phyloP scores from a whole-genome alignment of 169 alveolate genomes.

The Eimeria necatrix region DNA sequence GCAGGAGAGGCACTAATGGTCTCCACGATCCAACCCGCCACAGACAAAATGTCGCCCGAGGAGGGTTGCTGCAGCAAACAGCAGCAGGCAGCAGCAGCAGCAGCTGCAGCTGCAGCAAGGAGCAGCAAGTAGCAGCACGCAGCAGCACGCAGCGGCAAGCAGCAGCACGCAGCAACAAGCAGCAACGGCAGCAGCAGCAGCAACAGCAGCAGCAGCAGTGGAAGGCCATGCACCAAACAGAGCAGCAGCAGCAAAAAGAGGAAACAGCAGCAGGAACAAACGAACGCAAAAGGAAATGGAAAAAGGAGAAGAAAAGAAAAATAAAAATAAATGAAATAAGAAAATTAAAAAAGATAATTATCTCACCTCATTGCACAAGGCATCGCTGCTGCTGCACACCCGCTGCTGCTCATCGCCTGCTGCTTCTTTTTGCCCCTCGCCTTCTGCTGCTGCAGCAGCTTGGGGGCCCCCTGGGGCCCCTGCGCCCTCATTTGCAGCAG shows the following conservation, averaged over 20 bases:
- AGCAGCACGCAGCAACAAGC: too few relatives aligned
- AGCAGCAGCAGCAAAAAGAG: not conserved
- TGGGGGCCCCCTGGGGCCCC: too few relatives aligned
- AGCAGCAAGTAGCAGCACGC: too few relatives aligned
- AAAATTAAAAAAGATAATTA: not conserved
- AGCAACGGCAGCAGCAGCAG: too few relatives aligned
- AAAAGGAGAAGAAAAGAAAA: not conserved
- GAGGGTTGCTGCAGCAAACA: conserved; percentile 69
- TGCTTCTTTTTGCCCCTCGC: too few relatives aligned
- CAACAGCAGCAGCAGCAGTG: too few relatives aligned
- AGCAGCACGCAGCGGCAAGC: too few relatives aligned
- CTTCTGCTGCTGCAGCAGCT: too few relatives aligned
- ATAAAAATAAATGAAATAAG: not conserved
- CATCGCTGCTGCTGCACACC: conserved; percentile 27
- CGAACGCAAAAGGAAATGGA: not conserved
- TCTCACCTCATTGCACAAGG: conserved; percentile 38
- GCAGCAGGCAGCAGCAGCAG: conserved; percentile 35
- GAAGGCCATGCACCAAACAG: not conserved
- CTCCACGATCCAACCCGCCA: conserved; percentile 64
- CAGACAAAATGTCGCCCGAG: conserved; percentile 70
- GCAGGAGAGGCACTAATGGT: not conserved
- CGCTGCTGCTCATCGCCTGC: not conserved
- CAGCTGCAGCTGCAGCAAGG: not conserved
- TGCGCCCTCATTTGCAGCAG: too few relatives aligned
- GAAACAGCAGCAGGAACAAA: not conserved